Percentiles rank a stretch among this genome's conserved stretches.
phyloP scores from a whole-genome alignment of 176 grass and related monocot genomes.

The Chloris gayana region DNA sequence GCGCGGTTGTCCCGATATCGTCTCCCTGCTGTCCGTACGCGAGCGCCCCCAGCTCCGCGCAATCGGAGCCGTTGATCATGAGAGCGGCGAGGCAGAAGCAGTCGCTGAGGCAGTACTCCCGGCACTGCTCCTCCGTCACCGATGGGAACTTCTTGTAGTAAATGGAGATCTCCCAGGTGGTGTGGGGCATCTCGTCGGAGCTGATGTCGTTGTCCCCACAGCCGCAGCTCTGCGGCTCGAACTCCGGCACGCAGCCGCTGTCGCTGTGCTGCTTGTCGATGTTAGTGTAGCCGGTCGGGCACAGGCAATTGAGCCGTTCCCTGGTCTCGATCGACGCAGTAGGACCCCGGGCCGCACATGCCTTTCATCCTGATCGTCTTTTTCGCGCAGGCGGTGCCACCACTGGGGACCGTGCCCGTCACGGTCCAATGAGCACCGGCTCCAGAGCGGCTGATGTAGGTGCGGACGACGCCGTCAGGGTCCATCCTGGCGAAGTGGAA shows the following conservation, averaged over 20 bases:
- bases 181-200: slow-evolving; percentile 6
- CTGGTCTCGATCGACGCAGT: not conserved
- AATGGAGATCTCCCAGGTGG: slow-evolving; percentile 3
- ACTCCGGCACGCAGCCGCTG: slow-evolving; percentile 35
- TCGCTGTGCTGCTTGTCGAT: not conserved
- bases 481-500: slow-evolving; percentile 26
- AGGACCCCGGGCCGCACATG: slow-evolving; percentile 29
- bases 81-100: slow-evolving; percentile 15
- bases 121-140: not conserved
- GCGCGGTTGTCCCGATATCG: not conserved
- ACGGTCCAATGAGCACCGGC: no score
- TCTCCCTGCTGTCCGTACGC: not conserved
- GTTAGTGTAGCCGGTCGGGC: slow-evolving; percentile 6
- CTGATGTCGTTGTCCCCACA: not conserved
- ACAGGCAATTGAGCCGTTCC: slow-evolving; percentile 15
- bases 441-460: not conserved
- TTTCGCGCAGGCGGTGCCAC: not conserved
- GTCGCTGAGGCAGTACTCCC: slow-evolving; percentile 14
- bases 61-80: not conserved
- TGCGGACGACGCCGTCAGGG: slow-evolving; percentile 35
- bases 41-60: slow-evolving; percentile 11
- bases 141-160: slow-evolving; percentile 23
- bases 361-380: slow-evolving; percentile 6
- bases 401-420: no score
- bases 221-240: slow-evolving; percentile 28